Evolutionary conservation across 2,329 filamentous ascomycete genomes (phyloP), one percentile per base, ranked within the genome.

Genomic region (Monosporascus sp.): DNA sequence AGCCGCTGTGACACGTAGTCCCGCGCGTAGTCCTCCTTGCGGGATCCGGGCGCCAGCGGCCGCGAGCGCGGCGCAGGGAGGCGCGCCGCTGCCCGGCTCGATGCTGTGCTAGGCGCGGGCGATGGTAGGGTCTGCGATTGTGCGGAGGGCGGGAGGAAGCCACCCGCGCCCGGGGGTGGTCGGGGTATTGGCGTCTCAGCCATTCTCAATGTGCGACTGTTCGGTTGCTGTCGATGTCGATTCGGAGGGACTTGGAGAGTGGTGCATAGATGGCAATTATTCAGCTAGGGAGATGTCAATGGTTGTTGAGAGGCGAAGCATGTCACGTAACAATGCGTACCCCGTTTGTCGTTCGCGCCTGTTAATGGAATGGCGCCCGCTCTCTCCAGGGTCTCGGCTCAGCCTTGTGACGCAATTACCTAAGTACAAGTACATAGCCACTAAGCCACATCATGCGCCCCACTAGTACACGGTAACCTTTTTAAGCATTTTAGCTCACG

Each of bases 11-110:
- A 78, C 6, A 82, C 75, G 59, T 80, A 85, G n/a, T 79, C 71
- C 44, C 82, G 74, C 9, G 84, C 78, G 45, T 80, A 74, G 52
- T 82, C 80, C 61, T 86, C 84, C 59, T 85, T 86, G 37, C 70
- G 74, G 0, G 81, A 85, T 0, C 82, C 82, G 0, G 82, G 74
- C 15, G 72, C 71, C 1, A 87, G 65, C 0, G 82, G 72, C 37
- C 73, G 77, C 22, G 70, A 68, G 44, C 83, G 74, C 0, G 82
- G 84, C 50, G 78, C 80, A 5, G 84, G 84, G 5, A 86, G 73
- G 7, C 67, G 68, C 9, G 73, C 63, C 2, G 62, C 51, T 20
- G 69, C 59, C 49, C 63, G 72, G 43, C 65, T 70, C 7, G 80
- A 81, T 14, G 75, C 64, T 11, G 70, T 71, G 53, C 76, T 81